Evolutionary conservation across 495 filamentous ascomycete species (phyloP).

Genomic region (Penicillium malachiteum): DNA sequence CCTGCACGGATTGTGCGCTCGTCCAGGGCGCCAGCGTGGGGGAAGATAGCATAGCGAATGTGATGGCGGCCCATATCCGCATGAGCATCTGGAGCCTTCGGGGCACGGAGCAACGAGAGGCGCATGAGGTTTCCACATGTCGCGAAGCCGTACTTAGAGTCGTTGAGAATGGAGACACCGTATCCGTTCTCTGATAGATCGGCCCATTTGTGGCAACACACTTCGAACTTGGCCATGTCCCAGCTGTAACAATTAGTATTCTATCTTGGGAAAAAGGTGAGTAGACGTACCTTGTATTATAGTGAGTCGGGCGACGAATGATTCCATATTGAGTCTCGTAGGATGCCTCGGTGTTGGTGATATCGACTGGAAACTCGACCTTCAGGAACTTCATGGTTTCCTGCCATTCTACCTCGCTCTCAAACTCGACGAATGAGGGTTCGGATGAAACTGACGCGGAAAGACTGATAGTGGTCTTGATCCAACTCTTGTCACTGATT

Average conservation of each 20-base stretch:
- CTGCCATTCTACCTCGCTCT: conserved; percentile 84
- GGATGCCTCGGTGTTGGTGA: conserved; percentile 88
- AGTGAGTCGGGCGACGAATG: conserved; percentile 85
- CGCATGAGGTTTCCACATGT: conserved; percentile 91
- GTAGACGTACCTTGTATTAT: conserved; percentile 69
- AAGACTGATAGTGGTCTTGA: conserved; percentile 83
- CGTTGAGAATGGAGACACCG: conserved; percentile 91
- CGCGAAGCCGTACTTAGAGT: conserved; percentile 96
- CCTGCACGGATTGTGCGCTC: conserved; percentile 76
- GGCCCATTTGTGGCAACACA: conserved; percentile 97
- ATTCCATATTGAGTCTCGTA: conserved; percentile 96
- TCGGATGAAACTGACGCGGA: conserved; percentile 61
- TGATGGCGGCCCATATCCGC: conserved; percentile 93
- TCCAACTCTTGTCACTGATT: conserved; percentile 84
- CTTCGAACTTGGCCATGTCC: conserved; percentile 99
- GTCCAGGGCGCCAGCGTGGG: conserved; percentile 71
- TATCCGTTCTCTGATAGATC: conserved; percentile 91
- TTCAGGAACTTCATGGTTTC: conserved; percentile 98
- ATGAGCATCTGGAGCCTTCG: conserved; percentile 95
- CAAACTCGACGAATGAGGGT: conserved; percentile 72
- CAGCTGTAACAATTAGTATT: conserved; percentile 51
- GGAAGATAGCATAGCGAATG: conserved; percentile 89
- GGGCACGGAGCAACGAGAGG: conserved; percentile 79
- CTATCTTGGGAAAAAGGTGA: background rate
- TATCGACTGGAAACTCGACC: conserved; percentile 95